Percentiles rank a stretch among this genome's conserved stretches.
phyloP scores from a whole-genome alignment of 768 basidiomycete species.

The Cystobasidium tubakii region DNA sequence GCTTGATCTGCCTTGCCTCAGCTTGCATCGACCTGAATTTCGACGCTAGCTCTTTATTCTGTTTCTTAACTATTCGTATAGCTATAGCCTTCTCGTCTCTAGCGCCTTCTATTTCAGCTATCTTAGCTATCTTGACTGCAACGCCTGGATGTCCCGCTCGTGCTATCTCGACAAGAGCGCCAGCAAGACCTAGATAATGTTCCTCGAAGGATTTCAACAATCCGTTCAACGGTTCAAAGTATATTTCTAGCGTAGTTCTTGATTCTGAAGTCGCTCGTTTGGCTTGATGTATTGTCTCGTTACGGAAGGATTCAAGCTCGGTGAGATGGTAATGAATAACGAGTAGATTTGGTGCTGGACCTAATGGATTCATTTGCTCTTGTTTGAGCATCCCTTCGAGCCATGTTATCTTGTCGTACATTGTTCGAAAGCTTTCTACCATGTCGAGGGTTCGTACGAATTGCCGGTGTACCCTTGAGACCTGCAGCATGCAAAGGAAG shows the following conservation, averaged over 20 bases:
- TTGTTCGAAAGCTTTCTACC: conserved; percentile 86
- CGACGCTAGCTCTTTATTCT: conserved; percentile 79
- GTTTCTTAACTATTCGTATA: conserved; percentile 87
- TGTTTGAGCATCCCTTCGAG: conserved; percentile 70
- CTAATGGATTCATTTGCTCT: conserved; percentile 71
- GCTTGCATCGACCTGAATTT: conserved; percentile 44
- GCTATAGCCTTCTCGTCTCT: conserved; percentile 96
- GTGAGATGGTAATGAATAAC: conserved; percentile 84
- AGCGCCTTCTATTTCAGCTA: conserved; percentile 83
- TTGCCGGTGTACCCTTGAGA: conserved; percentile 89
- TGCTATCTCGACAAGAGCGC: conserved; percentile 70
- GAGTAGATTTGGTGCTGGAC: conserved; percentile 81
- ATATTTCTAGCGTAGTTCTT: conserved; percentile 47
- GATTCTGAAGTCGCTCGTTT: conserved; percentile 66
- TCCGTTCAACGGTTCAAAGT: conserved; percentile 78
- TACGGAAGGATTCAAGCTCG: conserved; percentile 85
- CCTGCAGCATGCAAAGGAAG: conserved; percentile 54
- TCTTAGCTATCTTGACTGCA: conserved; percentile 86
- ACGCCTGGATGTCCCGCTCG: conserved; percentile 73
- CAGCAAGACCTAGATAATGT: conserved; percentile 70
- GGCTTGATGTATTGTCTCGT: conserved; percentile 89
- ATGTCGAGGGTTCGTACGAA: conserved; percentile 93
- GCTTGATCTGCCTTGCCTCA: conserved; percentile 66
- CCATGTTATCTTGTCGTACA: conserved; percentile 74
- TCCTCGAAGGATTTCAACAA: conserved; percentile 77